Percentiles rank a stretch among this genome's conserved stretches.
These are phyloP conservation scores for Colletotrichum magnum DNA, from an alignment of 2,329 filamentous ascomycete genomes.

Conservation along the genomic window DNA sequence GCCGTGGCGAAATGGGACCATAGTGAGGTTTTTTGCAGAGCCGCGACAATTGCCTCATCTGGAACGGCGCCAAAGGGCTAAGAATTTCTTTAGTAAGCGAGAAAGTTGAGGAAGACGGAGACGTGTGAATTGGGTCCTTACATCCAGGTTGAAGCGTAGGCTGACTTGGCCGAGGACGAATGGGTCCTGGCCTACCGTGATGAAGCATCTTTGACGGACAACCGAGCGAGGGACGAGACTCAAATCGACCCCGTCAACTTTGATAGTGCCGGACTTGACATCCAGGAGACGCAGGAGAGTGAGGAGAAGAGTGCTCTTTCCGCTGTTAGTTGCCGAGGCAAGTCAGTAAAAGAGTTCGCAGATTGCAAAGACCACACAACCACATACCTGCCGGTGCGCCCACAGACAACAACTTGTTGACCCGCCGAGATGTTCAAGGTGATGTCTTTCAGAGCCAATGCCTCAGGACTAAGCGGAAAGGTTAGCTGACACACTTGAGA, in stretches of 20 bases:
- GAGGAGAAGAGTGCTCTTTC: slow-evolving; percentile 26
- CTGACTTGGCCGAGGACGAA: slow-evolving; percentile 14
- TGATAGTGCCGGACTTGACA: neutral
- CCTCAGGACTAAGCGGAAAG: neutral
- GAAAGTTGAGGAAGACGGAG: too few relatives aligned
- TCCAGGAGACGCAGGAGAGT: slow-evolving; percentile 21
- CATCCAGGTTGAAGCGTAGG: slow-evolving; percentile 32
- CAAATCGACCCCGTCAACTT: slow-evolving; percentile 19
- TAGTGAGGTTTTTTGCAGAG: neutral
- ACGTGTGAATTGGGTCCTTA: neutral
- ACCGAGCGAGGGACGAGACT: slow-evolving; percentile 10
- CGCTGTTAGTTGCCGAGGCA: neutral
- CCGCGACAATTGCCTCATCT: neutral
- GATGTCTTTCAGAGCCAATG: slow-evolving; percentile 3
- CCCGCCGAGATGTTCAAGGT: neutral
- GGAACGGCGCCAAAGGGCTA: neutral
- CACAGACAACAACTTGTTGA: slow-evolving; percentile 25
- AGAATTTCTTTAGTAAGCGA: too few relatives aligned
- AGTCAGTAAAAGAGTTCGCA: neutral
- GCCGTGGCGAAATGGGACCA: slow-evolving; percentile 13
- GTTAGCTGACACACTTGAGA: neutral
- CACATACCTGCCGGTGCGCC: slow-evolving; percentile 30
- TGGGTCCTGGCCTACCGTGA: slow-evolving; percentile 19
- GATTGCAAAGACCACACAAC: neutral
- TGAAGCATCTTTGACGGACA: slow-evolving; percentile 24